A percentile compares a stretch with the other conserved stretches of the same genome.
Evolutionary conservation across 768 basidiomycete species (phyloP).

Genomic region (Agrocybe praecox): DNA sequence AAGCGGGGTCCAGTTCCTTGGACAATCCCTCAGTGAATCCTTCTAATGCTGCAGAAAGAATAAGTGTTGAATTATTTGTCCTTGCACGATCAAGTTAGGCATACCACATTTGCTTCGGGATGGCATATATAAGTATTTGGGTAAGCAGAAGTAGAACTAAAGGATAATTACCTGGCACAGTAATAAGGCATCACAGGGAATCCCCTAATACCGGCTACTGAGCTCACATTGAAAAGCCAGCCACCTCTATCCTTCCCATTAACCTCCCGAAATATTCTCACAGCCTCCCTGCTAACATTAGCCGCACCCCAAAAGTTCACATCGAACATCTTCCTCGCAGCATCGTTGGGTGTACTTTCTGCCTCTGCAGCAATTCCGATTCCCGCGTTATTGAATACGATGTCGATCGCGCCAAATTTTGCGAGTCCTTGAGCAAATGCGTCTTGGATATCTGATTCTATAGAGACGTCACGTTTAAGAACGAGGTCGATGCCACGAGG

Average conservation of each 20-base stretch:
- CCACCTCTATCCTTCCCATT: background rate
- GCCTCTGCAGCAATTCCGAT: background rate
- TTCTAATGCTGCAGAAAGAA: constrained; percentile 27
- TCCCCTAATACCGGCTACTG: background rate
- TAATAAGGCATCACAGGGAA: background rate
- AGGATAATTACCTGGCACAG: background rate
- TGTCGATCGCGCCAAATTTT: background rate
- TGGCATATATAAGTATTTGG: background rate
- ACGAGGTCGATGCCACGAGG: background rate
- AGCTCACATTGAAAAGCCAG: background rate
- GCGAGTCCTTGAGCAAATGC: background rate
- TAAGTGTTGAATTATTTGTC: background rate
- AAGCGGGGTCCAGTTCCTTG: constrained; percentile 38
- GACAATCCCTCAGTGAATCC: constrained; percentile 33
- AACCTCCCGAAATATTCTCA: background rate
- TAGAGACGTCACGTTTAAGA: background rate
- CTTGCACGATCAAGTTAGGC: background rate
- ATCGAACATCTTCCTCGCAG: background rate
- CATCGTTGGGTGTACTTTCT: background rate
- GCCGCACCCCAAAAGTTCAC: constrained; percentile 2
- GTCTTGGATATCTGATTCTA: background rate
- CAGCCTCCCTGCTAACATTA: background rate
- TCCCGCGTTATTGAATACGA: background rate
- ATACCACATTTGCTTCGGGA: background rate
- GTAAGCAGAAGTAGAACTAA: background rate